These are phyloP conservation scores for Ettlia oleoabundans DNA, from an alignment of 139 green algal species.

Conservation along the genomic window DNA sequence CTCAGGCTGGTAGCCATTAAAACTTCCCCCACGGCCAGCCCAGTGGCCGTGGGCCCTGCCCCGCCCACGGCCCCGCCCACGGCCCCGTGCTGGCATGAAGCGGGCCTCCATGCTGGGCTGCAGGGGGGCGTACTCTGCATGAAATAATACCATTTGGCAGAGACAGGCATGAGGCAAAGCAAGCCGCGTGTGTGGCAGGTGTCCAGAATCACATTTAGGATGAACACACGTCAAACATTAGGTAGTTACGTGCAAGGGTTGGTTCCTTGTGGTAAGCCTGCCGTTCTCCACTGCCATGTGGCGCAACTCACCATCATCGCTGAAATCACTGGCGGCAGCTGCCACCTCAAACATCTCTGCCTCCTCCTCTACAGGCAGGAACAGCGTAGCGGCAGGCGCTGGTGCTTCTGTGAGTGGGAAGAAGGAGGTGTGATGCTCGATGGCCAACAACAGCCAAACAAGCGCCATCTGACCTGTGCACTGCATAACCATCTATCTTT, in stretches of 20 bases:
- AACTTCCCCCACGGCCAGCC: conserved; percentile 10
- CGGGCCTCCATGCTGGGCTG: not conserved
- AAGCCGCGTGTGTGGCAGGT: too few species aligned
- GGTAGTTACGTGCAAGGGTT: too few species aligned
- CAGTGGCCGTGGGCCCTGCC: conserved; percentile 28
- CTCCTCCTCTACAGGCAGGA: not conserved
- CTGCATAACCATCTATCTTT: too few species aligned
- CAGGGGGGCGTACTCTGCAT: conserved; percentile 19
- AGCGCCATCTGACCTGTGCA: too few species aligned
- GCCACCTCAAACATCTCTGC: not conserved
- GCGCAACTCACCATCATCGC: conserved; percentile 26
- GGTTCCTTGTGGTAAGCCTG: too few species aligned
- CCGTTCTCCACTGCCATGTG: not conserved
- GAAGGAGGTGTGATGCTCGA: too few species aligned
- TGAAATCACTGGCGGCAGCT: conserved; percentile 13
- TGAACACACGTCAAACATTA: too few species aligned
- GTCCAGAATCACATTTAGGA: too few species aligned
- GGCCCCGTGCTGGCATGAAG: not conserved
- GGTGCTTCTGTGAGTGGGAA: too few species aligned
- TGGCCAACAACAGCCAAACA: too few species aligned
- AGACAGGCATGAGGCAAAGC: too few species aligned
- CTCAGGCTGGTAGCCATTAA: not conserved
- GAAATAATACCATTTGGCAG: too few species aligned
- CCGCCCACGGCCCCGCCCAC: conserved; percentile 28
- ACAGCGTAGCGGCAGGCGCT: not conserved